Conservation (phyloP, 179 eudicot species). For the Camellia oleifera region DNA sequence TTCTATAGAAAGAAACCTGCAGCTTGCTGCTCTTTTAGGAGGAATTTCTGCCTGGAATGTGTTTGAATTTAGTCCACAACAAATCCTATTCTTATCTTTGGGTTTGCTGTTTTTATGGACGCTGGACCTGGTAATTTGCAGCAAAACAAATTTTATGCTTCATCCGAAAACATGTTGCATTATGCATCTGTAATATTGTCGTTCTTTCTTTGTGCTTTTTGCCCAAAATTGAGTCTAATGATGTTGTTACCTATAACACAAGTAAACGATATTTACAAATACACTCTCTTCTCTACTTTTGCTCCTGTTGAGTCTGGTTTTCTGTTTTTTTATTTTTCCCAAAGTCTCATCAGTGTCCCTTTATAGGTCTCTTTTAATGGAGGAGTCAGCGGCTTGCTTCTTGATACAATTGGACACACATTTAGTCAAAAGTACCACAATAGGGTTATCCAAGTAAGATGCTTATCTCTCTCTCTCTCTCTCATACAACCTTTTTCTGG, state of each 20-base stretch:
- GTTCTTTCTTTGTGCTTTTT: too few species aligned
- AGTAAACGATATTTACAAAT: background rate
- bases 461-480: constrained; percentile 9
- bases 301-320: background rate
- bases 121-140: constrained; percentile 54
- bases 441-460: constrained; percentile 79
- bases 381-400: constrained; percentile 67
- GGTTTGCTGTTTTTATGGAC: constrained; percentile 73
- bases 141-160: background rate
- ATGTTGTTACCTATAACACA: too few species aligned
- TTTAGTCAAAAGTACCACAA: constrained; percentile 83
- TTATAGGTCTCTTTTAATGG: constrained; percentile 68
- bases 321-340: background rate
- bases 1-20: constrained; percentile 73
- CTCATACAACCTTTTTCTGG: background rate
- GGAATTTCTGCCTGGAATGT: constrained; percentile 76
- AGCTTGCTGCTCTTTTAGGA: constrained; percentile 68
- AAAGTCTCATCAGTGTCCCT: constrained; percentile 11
- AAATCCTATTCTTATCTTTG: constrained; percentile 58
- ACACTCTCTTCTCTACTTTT: background rate
- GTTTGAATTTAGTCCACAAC: constrained; percentile 56
- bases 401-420: constrained; percentile 87
- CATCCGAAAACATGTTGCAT: background rate
- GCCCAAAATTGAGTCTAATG: too few species aligned
- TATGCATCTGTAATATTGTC: background rate